Evolutionary conservation across 2,329 filamentous ascomycete species (phyloP).

Genomic region (Ascocoryne sarcoides): DNA sequence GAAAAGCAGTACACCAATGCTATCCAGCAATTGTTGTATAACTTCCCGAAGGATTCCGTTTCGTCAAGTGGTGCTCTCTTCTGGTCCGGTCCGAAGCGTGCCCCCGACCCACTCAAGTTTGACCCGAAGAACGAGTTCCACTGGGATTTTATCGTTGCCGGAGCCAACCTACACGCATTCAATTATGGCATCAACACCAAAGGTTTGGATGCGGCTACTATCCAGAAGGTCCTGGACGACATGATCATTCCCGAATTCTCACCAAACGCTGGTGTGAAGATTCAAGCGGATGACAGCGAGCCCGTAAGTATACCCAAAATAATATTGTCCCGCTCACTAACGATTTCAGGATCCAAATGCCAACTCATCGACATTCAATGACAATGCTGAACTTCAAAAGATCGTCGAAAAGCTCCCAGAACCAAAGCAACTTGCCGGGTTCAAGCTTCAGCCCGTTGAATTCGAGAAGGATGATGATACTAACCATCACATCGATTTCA

Average conservation of each 20-base stretch:
- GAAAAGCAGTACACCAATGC: constrained; percentile 97
- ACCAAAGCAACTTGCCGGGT: constrained; percentile 73
- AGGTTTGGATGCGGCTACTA: constrained; percentile 59
- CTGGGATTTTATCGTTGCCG: constrained; percentile 78
- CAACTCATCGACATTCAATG: constrained; percentile 47
- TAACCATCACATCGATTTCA: constrained; percentile 98
- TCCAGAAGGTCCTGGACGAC: constrained; percentile 72
- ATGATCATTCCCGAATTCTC: constrained; percentile 95
- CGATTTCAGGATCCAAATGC: constrained; percentile 63
- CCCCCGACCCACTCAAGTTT: constrained; percentile 85
- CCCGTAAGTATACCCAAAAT: too few species aligned
- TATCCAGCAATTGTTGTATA: constrained; percentile 89
- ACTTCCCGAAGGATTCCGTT: constrained; percentile 89
- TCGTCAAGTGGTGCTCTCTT: constrained; percentile 86
- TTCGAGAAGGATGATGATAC: constrained; percentile 99
- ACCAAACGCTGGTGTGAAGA: constrained; percentile 85
- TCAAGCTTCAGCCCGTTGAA: constrained; percentile 84
- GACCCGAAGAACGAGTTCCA: constrained; percentile 78
- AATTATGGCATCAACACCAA: constrained; percentile 96
- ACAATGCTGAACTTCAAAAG: constrained; percentile 65
- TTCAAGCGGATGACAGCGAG: constrained; percentile 91
- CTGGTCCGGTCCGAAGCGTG: constrained; percentile 98
- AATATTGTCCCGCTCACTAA: constrained; percentile 17
- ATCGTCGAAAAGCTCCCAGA: constrained; percentile 67
- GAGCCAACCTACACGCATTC: constrained; percentile 88